Evolutionary conservation across 768 basidiomycete species (phyloP), one percentile per base, ranked within the genome.

Genomic region (Rubroboletus satanas): DNA sequence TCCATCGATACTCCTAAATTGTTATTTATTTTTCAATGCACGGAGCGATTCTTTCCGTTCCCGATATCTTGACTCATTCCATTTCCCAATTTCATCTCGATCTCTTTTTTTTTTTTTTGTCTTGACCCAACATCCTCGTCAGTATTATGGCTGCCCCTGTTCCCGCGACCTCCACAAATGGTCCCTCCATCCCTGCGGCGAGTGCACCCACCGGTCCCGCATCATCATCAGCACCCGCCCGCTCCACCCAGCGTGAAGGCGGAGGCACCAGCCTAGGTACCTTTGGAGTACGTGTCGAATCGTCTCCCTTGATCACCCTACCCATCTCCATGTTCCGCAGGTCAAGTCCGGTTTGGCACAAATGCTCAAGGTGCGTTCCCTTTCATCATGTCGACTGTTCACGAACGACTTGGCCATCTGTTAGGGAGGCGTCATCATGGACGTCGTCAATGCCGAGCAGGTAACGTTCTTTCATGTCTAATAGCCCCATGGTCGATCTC

Each of bases 311-410:
- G 26, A 26, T 26, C n/a, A 4, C 7, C 0, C 28, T 12, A 21
- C 12, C 15, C 21, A 5, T 10, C 29, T 45, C 57, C 55, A 63
- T 44, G 7, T 55, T 53, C 54, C 46, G 4, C 59, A 91, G 89
- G 93, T 95, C 66, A 95, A 95, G 73, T 90, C 90, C 23, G 94
- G 93, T 55, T 78, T 98, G 44, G 93, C 95, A 4, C 93, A 97
- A 79, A 97, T 98, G 95, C 78, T 97, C 65, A 97, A 97, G 82
- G 90, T 87, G 62, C 49, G 53, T 58, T 41, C 51, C 54, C 6
- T 29, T 49, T 43, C 39, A 52, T 52, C 46, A 41, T 26, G 1
- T 26, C 26, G 26, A 28, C 39, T n/a, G 41, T 14, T 35, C n/a
- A 48, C 35, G 17, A 14, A 32, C 12, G 5, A 47, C 14, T 17